Percentiles rank a stretch among this genome's conserved stretches.
Conservation (phyloP, 1,139 yeast genomes). For the Blastobotrys capitulatus region DNA sequence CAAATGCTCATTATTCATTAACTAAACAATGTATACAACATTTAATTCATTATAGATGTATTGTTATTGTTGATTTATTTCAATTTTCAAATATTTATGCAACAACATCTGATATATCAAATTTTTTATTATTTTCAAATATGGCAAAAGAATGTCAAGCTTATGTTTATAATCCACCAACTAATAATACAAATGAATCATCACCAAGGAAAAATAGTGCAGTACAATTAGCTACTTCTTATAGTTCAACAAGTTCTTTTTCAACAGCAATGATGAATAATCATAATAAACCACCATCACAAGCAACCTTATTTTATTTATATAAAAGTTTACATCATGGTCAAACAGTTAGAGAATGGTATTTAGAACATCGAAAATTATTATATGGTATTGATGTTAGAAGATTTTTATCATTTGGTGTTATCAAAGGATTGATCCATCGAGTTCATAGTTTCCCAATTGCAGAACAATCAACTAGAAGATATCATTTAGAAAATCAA, state of each 20-base stretch:
- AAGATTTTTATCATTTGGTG: slow-evolving; percentile 81
- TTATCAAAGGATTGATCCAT: slow-evolving; percentile 73
- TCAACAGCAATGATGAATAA: slow-evolving; percentile 20
- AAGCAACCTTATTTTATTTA: slow-evolving; percentile 61
- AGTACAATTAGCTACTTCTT: slow-evolving; percentile 16
- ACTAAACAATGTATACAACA: slow-evolving; percentile 89
- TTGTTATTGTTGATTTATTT: slow-evolving; percentile 76
- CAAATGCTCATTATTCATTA: slow-evolving; percentile 73
- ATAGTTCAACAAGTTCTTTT: slow-evolving; percentile 20
- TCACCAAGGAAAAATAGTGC: slow-evolving; percentile 1
- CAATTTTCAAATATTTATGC: slow-evolving; percentile 88
- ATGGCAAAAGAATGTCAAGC: slow-evolving; percentile 85
- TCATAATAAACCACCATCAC: slow-evolving; percentile 19
- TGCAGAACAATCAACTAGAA: slow-evolving; percentile 31
- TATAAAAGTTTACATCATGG: slow-evolving; percentile 80
- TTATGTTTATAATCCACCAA: slow-evolving; percentile 44
- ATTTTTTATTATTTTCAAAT: slow-evolving; percentile 55
- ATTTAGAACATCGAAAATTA: slow-evolving; percentile 51
- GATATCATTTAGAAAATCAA: not conserved
- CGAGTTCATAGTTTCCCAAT: slow-evolving; percentile 77
- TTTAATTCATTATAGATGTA: slow-evolving; percentile 81
- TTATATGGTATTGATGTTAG: slow-evolving; percentile 71
- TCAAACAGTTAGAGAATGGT: slow-evolving; percentile 77
- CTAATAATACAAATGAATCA: not conserved
- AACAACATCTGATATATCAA: slow-evolving; percentile 71